phyloP scores from a whole-genome alignment of 2,329 filamentous ascomycete genomes.

The Xylariaceae sp. region DNA sequence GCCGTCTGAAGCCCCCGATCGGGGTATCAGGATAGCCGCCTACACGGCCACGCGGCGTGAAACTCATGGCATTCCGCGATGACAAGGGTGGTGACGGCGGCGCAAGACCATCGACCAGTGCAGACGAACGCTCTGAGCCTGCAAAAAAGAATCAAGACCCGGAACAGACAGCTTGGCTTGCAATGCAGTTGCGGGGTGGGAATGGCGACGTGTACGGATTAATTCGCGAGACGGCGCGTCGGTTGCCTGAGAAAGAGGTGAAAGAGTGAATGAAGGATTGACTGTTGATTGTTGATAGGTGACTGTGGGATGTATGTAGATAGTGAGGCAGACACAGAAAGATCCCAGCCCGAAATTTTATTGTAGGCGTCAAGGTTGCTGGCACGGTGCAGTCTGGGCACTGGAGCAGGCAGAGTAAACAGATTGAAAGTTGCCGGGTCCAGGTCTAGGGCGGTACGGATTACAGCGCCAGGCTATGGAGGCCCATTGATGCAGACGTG shows the following conservation, averaged over 20 bases:
- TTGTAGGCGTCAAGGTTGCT: background rate
- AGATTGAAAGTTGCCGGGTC: too few relatives aligned
- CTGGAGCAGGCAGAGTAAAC: too few relatives aligned
- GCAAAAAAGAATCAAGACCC: background rate
- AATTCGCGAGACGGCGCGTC: background rate
- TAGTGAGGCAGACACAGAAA: background rate
- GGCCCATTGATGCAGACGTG: too few relatives aligned
- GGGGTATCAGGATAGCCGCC: slow-evolving; percentile 76
- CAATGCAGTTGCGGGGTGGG: background rate
- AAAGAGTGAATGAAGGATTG: background rate
- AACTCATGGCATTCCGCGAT: slow-evolving; percentile 66
- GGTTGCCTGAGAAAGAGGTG: background rate
- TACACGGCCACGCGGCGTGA: slow-evolving; percentile 73
- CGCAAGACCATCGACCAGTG: slow-evolving; percentile 12
- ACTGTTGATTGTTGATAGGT: too few relatives aligned
- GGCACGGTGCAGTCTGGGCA: too few relatives aligned
- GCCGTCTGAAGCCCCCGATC: slow-evolving; percentile 40
- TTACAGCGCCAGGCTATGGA: too few relatives aligned
- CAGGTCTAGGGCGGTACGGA: too few relatives aligned
- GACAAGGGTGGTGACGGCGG: slow-evolving; percentile 30
- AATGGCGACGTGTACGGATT: background rate
- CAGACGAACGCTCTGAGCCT: background rate
- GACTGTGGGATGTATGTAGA: background rate
- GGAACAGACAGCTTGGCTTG: background rate
- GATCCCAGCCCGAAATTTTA: slow-evolving; percentile 4